Base-by-base conservation (phyloP, 2,329 filamentous ascomycete species). In the Thelonectria discophora region DNA sequence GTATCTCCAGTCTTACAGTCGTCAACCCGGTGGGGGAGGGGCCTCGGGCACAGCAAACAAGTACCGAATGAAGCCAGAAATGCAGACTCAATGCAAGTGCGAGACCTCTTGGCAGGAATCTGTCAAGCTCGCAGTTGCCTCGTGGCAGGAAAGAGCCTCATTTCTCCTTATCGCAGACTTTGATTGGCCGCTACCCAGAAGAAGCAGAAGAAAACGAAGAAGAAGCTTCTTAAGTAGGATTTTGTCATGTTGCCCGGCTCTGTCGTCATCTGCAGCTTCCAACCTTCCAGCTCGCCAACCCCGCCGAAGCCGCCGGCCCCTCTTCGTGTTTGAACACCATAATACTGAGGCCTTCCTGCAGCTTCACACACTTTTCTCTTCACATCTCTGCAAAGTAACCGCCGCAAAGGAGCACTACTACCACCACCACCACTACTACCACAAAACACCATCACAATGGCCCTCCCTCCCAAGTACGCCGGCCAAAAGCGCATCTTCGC, bases 391-490 rank as follows among this genome's bases (percentile, higher is more conserved):
- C 21, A 24, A 24, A 24, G 21, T 24, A 24, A 24, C 21, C 21
- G 3, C 21, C 21, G 21, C 21, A 24, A 24, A 24, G 3, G 21
- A 24, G 3, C 21, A 24, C 21, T 24, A 24, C 32, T 34, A 34
- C 32, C 9, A 34, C 32, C 9, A 34, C 10, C 13, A 34, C 13
- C 32, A 34, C 10, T 10, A 34, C 13, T 9, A 34, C 21, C 21
- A 24, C 21, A 24, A 37, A 37, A 9, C 52, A 50, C 12, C 47
- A 53, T 56, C 61, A 74, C 63, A 55, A 94, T 94, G 91, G 89
- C 91, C 30, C 84, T 94, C 70, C 86, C 90, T 68, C 91, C 91
- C 68, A 92, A 90, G 74, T 93, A 92, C 80, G 89, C 88, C 15
- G 91, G 87, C 65, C 89, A 91, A 72, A 90, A 86, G 76, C 83